Percentiles rank a stretch among this genome's conserved stretches.
Evolutionary conservation across 371 early-diverging fungal species (phyloP).

Genomic region (Gilbertella persicaria): DNA sequence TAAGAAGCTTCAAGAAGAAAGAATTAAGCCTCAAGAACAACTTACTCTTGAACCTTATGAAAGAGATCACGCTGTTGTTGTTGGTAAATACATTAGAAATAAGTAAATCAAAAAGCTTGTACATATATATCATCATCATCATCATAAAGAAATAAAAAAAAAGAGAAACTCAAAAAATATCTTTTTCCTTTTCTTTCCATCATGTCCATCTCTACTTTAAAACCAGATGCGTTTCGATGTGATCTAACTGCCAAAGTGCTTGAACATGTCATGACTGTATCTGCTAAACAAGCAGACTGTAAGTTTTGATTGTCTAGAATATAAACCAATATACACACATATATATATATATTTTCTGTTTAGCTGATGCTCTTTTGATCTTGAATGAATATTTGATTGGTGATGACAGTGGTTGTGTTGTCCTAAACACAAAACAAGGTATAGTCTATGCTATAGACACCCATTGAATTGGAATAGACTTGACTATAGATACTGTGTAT

Average conservation of each 20-base stretch:
- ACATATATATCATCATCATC: too few species aligned
- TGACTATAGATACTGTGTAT: background rate
- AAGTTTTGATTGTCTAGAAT: too few species aligned
- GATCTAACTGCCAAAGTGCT: background rate
- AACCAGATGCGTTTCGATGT: background rate
- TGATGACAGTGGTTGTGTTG: background rate
- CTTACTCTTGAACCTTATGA: conserved; percentile 99
- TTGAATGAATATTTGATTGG: background rate
- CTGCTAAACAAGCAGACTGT: background rate
- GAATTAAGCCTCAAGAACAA: conserved; percentile 99
- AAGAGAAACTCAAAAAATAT: too few species aligned
- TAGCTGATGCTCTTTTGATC: background rate
- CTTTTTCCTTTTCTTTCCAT: background rate
- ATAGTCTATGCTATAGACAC: background rate
- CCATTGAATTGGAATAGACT: background rate
- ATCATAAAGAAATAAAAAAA: too few species aligned
- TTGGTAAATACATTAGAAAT: conserved; percentile 85
- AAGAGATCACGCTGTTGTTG: conserved; percentile 99
- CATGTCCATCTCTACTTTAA: background rate
- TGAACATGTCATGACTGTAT: background rate
- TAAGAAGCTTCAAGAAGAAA: conserved; percentile 97
- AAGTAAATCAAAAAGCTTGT: too few species aligned
- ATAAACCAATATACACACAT: background rate
- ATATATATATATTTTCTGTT: background rate
- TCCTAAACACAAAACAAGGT: background rate